Percentiles rank a stretch among this genome's conserved stretches.
phyloP scores from a whole-genome alignment of 2,329 filamentous ascomycete genomes.

The Diplodia corticola region DNA sequence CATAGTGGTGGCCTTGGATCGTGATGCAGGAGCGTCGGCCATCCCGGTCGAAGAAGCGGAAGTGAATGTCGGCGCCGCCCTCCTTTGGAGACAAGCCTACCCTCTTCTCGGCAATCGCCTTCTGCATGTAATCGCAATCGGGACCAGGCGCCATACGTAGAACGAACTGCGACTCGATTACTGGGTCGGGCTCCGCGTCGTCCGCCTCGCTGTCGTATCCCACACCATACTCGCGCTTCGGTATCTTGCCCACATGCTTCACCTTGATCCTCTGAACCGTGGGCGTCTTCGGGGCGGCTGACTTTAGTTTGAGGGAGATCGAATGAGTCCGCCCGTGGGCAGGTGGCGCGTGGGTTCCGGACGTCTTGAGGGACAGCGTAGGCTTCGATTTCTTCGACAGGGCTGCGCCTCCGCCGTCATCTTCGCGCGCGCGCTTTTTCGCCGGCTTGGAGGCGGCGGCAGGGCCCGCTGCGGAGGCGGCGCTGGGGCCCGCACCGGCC shows the following conservation, averaged over 20 bases:
- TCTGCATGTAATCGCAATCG: constrained; percentile 79
- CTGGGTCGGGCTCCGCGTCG: constrained; percentile 82
- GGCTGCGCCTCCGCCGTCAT: constrained; percentile 33
- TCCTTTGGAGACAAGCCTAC: constrained; percentile 66
- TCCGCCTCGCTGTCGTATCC: constrained; percentile 97
- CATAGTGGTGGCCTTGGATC: constrained; percentile 70
- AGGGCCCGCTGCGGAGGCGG: constrained; percentile 32
- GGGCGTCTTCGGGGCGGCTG: constrained; percentile 31
- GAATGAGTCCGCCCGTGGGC: constrained; percentile 17
- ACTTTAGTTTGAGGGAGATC: constrained; percentile 57
- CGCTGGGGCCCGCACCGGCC: constrained; percentile 31
- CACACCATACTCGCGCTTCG: constrained; percentile 72
- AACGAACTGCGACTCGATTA: constrained; percentile 86
- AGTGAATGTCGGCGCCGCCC: constrained; percentile 73
- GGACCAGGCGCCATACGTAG: constrained; percentile 84
- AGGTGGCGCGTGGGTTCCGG: neutral
- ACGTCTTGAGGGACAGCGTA: constrained; percentile 15
- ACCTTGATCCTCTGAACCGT: constrained; percentile 25
- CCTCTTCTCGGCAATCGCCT: constrained; percentile 72
- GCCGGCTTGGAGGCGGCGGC: constrained; percentile 33
- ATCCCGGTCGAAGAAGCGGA: constrained; percentile 77
- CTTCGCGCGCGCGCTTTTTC: constrained; percentile 41
- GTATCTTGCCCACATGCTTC: constrained; percentile 61
- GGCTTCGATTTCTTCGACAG: constrained; percentile 31
- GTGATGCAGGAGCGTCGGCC: constrained; percentile 71